Base-by-base conservation (phyloP, 768 basidiomycete species). In the Mrakia frigida region DNA sequence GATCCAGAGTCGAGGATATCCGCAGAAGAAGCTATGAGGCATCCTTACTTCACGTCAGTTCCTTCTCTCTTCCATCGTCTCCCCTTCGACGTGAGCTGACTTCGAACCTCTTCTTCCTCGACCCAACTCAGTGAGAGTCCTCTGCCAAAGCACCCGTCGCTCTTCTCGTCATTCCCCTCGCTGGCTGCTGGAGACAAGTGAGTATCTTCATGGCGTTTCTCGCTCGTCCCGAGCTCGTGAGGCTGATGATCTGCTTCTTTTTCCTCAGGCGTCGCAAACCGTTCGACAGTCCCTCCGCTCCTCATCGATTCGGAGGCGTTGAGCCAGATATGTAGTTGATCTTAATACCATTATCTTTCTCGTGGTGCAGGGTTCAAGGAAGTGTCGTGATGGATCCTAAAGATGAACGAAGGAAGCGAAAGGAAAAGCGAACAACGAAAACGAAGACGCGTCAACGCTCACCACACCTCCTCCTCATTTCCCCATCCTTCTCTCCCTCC, bases 171-270 rank as follows among this genome's bases (percentile, higher is more conserved):
- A 3, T 99, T 98, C 83, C 97, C 97, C 41, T 95, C 93, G 52
- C 89, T 91, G 35, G 97, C 97, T 33, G 96, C 95, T 25, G 97
- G 97, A 52, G 97, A 99, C 85, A 93, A 90, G 93, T 94, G 80
- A 10, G 81, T 76, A 35, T n/a, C n/a, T 41, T 18, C 61, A n/a
- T 70, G 46, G 56, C 50, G 16, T 14, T 37, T 6, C 14, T 35
- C 7, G 3, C 37, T 18, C 28, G 35, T 6, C 21, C 50, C 52
- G 37, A 43, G 43, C 1, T 68, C 28, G 31, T 33, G 16, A 33
- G 16, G 39, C 16, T 35, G 35, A 39, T 37, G 16, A 21, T 25
- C 50, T 56, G n/a, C 35, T 35, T 28, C 31, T 50, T 52, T 10
- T 39, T 74, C 21, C 1, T 50, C 46, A 94, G 92, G 82, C 89